Evolutionary conservation across 2,329 filamentous ascomycete species (phyloP), one percentile per base, ranked within the genome.

Genomic region (Epicoccum sorghinum): DNA sequence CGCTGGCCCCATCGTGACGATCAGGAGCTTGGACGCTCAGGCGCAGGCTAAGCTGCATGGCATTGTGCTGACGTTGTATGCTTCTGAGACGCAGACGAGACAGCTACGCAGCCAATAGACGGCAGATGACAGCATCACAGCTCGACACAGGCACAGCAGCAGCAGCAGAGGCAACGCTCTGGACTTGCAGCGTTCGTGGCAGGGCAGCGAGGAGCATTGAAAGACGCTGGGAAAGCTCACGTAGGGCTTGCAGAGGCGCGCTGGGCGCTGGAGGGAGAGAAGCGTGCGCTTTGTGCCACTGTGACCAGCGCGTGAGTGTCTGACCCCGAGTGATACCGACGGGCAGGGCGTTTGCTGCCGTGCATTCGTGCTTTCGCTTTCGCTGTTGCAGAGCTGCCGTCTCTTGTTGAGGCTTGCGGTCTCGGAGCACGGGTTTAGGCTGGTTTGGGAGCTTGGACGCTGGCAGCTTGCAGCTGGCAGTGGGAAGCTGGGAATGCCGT

Each of bases 41-140:
- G 57, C 60, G 57, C 24, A 42, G 50, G 42, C 35, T 55, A 54
- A 47, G 52, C 52, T 56, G 61, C 60, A 65, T 62, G 61, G 64
- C 60, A 62, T 59, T 40, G 48, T 42, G 64, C 67, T 68, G 61
- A 67, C 60, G 66, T 60, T 59, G 64, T 61, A 57, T 55, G 51
- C 40, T 41, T 57, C 62, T 70, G 67, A 71, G 68, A 73, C 69
- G 65, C 50, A 57, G 57, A 55, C 67, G 66, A 72, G 67, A 72
- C 70, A 58, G 43, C 43, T 51, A 54, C 47, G 61, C 51, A 47
- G 63, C 69, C 66, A 71, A 71, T 69, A 24, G 57, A 53, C 14
- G 51, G 22, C 14, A 39, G 32, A 33, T 41, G 39, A 27, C 42
- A 41, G 43, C 42, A 46, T 23, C 29, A 46, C 43, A 54, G 61